These are phyloP conservation scores for Balamuthia mandrillaris DNA, from an alignment of 208 protist genomes.

Conservation along the genomic window DNA sequence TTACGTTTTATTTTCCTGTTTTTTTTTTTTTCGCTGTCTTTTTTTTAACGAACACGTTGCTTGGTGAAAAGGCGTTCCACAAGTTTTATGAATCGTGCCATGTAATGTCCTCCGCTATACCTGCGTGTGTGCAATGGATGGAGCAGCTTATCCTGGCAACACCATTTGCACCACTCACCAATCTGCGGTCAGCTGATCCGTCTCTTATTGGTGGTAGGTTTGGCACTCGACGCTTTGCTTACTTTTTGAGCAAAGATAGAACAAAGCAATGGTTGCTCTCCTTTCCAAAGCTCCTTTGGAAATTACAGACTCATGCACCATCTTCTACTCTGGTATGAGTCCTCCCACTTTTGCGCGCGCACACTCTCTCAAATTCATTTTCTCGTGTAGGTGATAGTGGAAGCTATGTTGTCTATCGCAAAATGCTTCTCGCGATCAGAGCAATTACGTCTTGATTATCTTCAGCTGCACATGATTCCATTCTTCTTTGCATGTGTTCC, in stretches of 20 bases:
- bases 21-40: too few relatives aligned
- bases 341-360: not conserved
- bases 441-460: constrained; percentile 1
- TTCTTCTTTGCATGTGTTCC: constrained; percentile 25
- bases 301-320: not conserved
- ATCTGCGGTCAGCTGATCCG: too few relatives aligned
- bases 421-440: not conserved
- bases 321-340: not conserved
- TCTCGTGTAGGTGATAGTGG: not conserved
- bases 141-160: not conserved
- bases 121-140: constrained; percentile 17
- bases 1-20: too few relatives aligned
- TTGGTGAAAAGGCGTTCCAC: constrained; percentile 29
- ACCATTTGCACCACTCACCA: not conserved
- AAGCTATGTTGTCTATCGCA: not conserved
- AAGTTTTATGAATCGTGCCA: not conserved
- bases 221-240: too few relatives aligned
- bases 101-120: constrained; percentile 18
- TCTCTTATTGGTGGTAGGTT: too few relatives aligned
- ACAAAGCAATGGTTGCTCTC: constrained; percentile 26
- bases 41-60: too few relatives aligned
- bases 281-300: constrained; percentile 23
- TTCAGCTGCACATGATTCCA: constrained; percentile 17
- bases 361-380: not conserved
- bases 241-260: too few relatives aligned